Base-by-base conservation (phyloP, 768 basidiomycete genomes). In the Asterophora lycoperdoides region DNA sequence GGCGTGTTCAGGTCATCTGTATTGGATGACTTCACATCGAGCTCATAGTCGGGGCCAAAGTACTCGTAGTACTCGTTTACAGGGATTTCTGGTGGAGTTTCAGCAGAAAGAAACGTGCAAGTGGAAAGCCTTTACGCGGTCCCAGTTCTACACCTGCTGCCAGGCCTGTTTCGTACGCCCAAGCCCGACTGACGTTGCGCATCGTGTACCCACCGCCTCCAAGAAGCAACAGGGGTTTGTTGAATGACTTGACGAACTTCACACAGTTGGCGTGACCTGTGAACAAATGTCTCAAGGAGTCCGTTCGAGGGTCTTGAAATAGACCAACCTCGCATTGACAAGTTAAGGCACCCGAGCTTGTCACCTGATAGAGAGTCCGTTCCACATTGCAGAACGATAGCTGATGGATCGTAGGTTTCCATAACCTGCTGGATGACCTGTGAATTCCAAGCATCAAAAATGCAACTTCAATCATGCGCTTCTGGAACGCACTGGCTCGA, bases 61-160 rank as follows among this genome's bases (percentile, higher is more conserved):
- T 98, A 98, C 63, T 98, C 95, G 62, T 94, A 98, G 69, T 98
- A 99, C 69, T 99, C 96, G 61, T 98, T 99, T 55, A 94, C 86
- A 2, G 96, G 96, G 46, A 99, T 95, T 62, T 91, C 95, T 49
- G 18, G 17, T 32, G 30, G n/a, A 7, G 37, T 44, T 30, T 48
- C 30, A 35, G 29, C 37, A 28, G 42, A 30, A 30, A 17, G 38
- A n/a, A 17, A 19, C 33, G 18, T 7, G n/a, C n/a, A 29, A 37
- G 36, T 18, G 14, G 3, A 18, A 40, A 28, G n/a, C 28, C 56
- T 68, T 46, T 70, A 93, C 94, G 83, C 58, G 83, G 76, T 15
- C 83, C 86, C 11, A 99, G 79, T 66, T 98, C 93, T 17, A 94
- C 89, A 9, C 96, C 96, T 18, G 95, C 93, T n/a, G 96, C 96